Evolutionary conservation across 495 filamentous ascomycete genomes (phyloP), one percentile per base, ranked within the genome.

Genomic region (Penicillium crystallinum): DNA sequence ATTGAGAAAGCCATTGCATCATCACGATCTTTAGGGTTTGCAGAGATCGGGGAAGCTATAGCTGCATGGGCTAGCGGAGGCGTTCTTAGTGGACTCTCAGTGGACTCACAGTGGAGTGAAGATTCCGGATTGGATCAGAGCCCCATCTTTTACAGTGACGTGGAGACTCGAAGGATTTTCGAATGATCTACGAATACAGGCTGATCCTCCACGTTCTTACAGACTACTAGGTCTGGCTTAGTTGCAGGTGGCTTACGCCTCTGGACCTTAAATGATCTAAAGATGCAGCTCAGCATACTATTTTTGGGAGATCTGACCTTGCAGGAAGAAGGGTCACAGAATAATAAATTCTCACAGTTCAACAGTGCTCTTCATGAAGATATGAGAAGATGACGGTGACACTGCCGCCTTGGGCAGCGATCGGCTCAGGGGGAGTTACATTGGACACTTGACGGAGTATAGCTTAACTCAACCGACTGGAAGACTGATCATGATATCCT

Each of bases 1-100:
- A 17, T 36, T 42, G 29, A 10, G 1, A 33, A 30, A 36, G 27
- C 49, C 53, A 62, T 62, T 63, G 57, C 60, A 63, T 63, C 60
- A 63, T 63, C 49, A 35, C 27, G 23, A 27, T 30, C 37, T 23
- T 43, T 43, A n/a, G 35, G 19, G 17, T 48, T 48, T 22, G n/a
- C 27, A 14, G 22, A 11, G 21, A 18, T 50, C 37, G 38, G 36
- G 39, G 42, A 53, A 41, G n/a, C 15, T 38, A 12, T 22, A 43
- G 15, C 40, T 43, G 6, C 38, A 29, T 33, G 43, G 19, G 8
- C 36, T 46, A 40, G 35, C n/a, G n/a, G n/a, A n/a, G n/a, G n/a
- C n/a, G n/a, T n/a, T n/a, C n/a, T n/a, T n/a, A n/a, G n/a, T 27
- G 23, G 3, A 27, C 23, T 7, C 23, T 27, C 3, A 7, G 3